These are phyloP conservation scores for Coprinopsis marcescibilis DNA, from an alignment of 768 basidiomycete genomes.

Conservation along the genomic window DNA sequence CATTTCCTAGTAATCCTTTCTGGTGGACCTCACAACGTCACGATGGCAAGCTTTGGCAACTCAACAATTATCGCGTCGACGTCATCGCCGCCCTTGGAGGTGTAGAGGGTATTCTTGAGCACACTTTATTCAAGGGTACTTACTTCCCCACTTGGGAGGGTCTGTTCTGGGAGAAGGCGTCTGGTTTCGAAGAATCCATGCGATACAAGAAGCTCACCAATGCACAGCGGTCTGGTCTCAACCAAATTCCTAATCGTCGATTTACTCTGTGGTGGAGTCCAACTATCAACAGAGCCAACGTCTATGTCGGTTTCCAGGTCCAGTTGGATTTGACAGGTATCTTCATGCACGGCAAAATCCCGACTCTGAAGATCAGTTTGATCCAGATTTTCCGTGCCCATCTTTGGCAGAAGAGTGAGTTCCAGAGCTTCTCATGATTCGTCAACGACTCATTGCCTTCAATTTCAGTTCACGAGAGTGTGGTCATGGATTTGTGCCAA, in stretches of 20 bases:
- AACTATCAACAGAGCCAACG: conserved; percentile 98
- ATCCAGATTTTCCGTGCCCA: conserved; percentile 99
- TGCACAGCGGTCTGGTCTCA: conserved; percentile 95
- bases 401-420: conserved; percentile 98
- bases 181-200: conserved; percentile 96
- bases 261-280: conserved; percentile 99
- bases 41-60: conserved; percentile 92
- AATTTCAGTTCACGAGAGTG: conserved; percentile 76
- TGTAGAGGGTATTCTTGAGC: conserved; percentile 94
- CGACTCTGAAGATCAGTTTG: conserved; percentile 95
- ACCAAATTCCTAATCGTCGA: conserved; percentile 97
- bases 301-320: conserved; percentile 99
- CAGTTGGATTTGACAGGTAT: conserved; percentile 97
- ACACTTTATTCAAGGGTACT: conserved; percentile 96
- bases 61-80: conserved; percentile 98
- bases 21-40: conserved; percentile 99
- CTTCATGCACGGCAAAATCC: conserved; percentile 98
- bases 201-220: conserved; percentile 96
- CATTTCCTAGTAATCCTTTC: conserved; percentile 76
- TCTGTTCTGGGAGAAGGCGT: conserved; percentile 98
- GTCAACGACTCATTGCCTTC: conserved; percentile 7
- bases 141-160: conserved; percentile 98
- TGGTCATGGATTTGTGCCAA: conserved; percentile 95
- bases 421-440: conserved; percentile 20
- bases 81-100: conserved; percentile 97